A percentile compares a stretch with the other conserved stretches of the same genome.
phyloP scores from a whole-genome alignment of 2,329 filamentous ascomycete species.

The Apiospora aurea region DNA sequence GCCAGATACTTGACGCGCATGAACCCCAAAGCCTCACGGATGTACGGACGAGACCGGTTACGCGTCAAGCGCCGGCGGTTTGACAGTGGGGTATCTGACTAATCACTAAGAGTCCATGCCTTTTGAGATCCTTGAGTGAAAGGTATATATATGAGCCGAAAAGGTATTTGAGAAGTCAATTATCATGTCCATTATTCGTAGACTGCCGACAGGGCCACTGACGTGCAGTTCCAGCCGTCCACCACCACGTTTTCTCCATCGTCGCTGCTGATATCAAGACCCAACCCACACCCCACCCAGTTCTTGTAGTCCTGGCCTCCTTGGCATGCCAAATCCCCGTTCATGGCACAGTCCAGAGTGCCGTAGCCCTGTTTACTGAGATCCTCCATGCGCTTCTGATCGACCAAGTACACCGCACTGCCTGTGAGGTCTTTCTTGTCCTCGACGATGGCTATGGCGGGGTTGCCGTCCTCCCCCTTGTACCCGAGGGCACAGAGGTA shows the following conservation, averaged over 20 bases:
- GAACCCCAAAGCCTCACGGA: constrained; percentile 1
- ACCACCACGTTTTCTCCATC: constrained; percentile 36
- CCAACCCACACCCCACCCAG: constrained; percentile 42
- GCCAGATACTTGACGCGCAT: neutral
- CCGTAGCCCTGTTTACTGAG: constrained; percentile 36
- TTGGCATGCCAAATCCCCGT: constrained; percentile 33
- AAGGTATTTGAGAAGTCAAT: neutral
- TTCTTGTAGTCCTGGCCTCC: constrained; percentile 32
- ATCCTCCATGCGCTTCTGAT: constrained; percentile 32
- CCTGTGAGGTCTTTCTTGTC: constrained; percentile 31
- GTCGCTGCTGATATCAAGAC: constrained; percentile 38
- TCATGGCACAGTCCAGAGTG: constrained; percentile 33
- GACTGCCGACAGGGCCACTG: constrained; percentile 31
- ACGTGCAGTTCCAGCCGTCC: constrained; percentile 38
- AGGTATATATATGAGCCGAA: neutral
- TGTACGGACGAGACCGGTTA: constrained; percentile 2
- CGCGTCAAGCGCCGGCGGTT: constrained; percentile 17
- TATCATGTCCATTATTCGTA: constrained; percentile 27
- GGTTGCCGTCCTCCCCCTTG: constrained; percentile 31
- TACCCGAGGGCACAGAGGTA: constrained; percentile 39
- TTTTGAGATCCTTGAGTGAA: neutral
- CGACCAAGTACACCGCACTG: constrained; percentile 39
- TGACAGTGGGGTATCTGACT: constrained; percentile 17
- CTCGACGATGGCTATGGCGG: constrained; percentile 38
- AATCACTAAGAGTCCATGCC: constrained; percentile 1